phyloP scores from a whole-genome alignment of 139 green algal species.

The Chlorella sp. region DNA sequence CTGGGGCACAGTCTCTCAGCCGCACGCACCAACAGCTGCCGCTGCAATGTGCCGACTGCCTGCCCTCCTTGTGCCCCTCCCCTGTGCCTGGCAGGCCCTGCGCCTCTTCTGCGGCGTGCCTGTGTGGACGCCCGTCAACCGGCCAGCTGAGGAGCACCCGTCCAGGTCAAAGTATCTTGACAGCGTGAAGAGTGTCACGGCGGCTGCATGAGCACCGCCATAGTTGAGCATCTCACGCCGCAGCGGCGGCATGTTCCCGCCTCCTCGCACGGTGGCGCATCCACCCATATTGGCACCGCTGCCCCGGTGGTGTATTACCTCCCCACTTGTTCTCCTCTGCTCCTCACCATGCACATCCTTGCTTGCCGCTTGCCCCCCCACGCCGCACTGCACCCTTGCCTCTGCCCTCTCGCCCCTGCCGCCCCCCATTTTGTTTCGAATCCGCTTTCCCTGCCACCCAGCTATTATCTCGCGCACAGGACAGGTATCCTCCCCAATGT shows the following conservation, averaged over 20 bases:
- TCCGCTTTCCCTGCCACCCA: too few relatives aligned
- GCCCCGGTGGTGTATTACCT: not conserved
- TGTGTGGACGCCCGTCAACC: slow-evolving; percentile 88
- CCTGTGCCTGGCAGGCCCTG: slow-evolving; percentile 73
- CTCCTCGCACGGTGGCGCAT: too few relatives aligned
- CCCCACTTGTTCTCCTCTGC: not conserved
- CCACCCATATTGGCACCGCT: too few relatives aligned
- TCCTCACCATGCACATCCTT: not conserved
- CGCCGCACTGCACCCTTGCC: not conserved
- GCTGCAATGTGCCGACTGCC: not conserved
- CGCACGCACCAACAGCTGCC: not conserved
- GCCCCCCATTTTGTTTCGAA: too few relatives aligned
- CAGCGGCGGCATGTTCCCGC: not conserved
- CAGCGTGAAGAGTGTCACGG: not conserved
- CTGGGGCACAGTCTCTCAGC: not conserved
- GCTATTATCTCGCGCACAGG: too few relatives aligned
- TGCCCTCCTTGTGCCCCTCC: not conserved
- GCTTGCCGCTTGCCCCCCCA: not conserved
- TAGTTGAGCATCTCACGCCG: too few relatives aligned
- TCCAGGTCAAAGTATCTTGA: slow-evolving; percentile 73
- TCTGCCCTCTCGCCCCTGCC: too few relatives aligned
- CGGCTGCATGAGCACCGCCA: not conserved
- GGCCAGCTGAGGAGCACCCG: slow-evolving; percentile 66
- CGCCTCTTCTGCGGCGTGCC: slow-evolving; percentile 94
- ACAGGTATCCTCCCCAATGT: too few relatives aligned